Percentiles rank a stretch among this genome's conserved stretches.
These are phyloP conservation scores for Kodamaea fungicola DNA, from an alignment of 1,139 yeast species.

Conservation along the genomic window DNA sequence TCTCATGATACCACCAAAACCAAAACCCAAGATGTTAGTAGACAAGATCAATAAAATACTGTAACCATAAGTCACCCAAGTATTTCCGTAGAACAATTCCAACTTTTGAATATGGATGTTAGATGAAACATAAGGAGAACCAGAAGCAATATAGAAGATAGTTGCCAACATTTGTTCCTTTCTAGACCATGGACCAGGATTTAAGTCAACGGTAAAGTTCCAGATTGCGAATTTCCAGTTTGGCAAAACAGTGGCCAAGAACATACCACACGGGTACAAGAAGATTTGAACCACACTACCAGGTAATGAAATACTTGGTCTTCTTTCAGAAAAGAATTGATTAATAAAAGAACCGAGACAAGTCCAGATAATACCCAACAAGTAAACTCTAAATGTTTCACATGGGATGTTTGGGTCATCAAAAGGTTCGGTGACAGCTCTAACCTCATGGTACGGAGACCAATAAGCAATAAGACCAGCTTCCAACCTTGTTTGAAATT, in stretches of 20 bases:
- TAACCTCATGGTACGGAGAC: slow-evolving; percentile 64
- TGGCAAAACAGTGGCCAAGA: slow-evolving; percentile 21
- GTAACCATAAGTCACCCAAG: slow-evolving; percentile 18
- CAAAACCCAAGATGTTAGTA: slow-evolving; percentile 21
- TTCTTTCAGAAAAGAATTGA: slow-evolving; percentile 55
- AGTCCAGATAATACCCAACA: slow-evolving; percentile 54
- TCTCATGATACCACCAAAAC: slow-evolving; percentile 20
- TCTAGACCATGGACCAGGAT: slow-evolving; percentile 23
- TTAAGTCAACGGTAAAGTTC: slow-evolving; percentile 16
- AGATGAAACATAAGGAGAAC: slow-evolving; percentile 11
- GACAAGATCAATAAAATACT: slow-evolving; percentile 13
- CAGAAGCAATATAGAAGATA: slow-evolving; percentile 16
- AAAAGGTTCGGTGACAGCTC: slow-evolving; percentile 52
- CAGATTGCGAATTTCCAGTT: slow-evolving; percentile 15
- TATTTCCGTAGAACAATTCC: slow-evolving; percentile 11
- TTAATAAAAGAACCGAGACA: slow-evolving; percentile 54
- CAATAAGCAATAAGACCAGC: slow-evolving; percentile 41
- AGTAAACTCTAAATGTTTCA: slow-evolving; percentile 58
- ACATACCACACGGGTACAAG: slow-evolving; percentile 53
- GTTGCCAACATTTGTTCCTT: slow-evolving; percentile 23
- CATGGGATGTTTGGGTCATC: slow-evolving; percentile 49
- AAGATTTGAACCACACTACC: slow-evolving; percentile 55
- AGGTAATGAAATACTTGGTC: slow-evolving; percentile 46
- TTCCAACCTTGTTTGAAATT: slow-evolving; percentile 14
- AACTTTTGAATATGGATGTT: slow-evolving; percentile 18